These are phyloP conservation scores for Leccinum aurantiacum DNA, from an alignment of 768 basidiomycete species.

Conservation along the genomic window DNA sequence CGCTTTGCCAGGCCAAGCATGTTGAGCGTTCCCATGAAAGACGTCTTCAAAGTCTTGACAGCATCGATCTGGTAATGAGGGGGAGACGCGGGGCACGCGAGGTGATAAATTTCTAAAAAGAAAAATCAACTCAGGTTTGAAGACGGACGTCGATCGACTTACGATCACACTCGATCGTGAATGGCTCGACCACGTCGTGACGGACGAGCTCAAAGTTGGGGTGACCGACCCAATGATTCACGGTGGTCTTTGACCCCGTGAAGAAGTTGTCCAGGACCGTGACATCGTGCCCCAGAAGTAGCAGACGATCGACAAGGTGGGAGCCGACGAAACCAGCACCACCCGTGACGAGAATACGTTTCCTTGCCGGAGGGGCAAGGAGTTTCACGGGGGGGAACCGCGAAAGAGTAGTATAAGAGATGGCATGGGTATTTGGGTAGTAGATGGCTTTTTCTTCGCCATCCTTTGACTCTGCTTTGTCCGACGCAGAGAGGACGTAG, in stretches of 20 bases:
- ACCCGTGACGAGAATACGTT: constrained; percentile 92
- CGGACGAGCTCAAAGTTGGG: constrained; percentile 99
- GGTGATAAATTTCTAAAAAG: constrained; percentile 87
- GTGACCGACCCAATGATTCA: constrained; percentile 94
- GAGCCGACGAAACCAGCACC: constrained; percentile 99
- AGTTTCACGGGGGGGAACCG: constrained; percentile 93
- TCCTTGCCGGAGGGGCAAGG: constrained; percentile 71
- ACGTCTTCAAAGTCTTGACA: constrained; percentile 97
- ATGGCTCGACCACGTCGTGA: constrained; percentile 95
- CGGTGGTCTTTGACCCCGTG: constrained; percentile 96
- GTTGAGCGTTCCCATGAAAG: constrained; percentile 97
- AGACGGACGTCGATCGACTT: constrained; percentile 26
- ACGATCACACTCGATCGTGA: constrained; percentile 99
- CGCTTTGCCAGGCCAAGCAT: constrained; percentile 99
- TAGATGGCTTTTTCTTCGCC: constrained; percentile 58
- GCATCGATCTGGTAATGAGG: constrained; percentile 98
- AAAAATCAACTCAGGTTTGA: neutral
- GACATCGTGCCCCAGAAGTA: constrained; percentile 97
- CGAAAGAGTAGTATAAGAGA: constrained; percentile 90
- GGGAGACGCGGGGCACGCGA: constrained; percentile 96
- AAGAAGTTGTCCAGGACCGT: constrained; percentile 99
- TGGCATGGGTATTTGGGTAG: constrained; percentile 73
- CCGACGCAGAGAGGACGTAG: constrained; percentile 53
- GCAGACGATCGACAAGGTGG: constrained; percentile 95
- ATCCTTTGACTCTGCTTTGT: constrained; percentile 40